Conservation (phyloP, 2,329 filamentous ascomycete genomes). For the Phoma herbarum region DNA sequence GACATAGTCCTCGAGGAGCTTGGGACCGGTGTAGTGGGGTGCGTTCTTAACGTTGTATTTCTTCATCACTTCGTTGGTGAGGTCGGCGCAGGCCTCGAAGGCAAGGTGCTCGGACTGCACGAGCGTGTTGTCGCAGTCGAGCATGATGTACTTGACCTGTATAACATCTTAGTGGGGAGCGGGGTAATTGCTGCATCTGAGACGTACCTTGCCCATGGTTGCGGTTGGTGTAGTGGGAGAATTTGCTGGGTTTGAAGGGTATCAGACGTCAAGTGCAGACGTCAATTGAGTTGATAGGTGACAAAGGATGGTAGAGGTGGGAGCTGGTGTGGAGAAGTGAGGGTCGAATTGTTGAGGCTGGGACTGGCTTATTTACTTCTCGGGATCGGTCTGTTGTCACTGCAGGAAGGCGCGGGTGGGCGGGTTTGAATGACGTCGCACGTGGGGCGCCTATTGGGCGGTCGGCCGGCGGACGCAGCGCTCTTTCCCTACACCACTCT, state of each 20-base stretch:
- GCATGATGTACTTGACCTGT: conserved; percentile 60
- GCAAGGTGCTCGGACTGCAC: conserved; percentile 90
- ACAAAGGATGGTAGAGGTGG: conserved; percentile 16
- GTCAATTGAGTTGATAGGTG: conserved; percentile 34
- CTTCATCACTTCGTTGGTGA: conserved; percentile 85
- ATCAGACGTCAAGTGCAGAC: neutral
- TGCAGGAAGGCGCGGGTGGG: conserved; percentile 26
- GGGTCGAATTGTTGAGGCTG: conserved; percentile 24
- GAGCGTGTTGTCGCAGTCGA: conserved; percentile 83
- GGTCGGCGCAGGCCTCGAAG: conserved; percentile 88
- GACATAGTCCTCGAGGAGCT: conserved; percentile 86
- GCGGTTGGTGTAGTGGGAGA: conserved; percentile 24
- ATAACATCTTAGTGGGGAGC: conserved; percentile 30
- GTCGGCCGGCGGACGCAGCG: conserved; percentile 14
- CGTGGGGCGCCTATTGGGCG: conserved; percentile 28
- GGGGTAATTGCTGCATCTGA: conserved; percentile 22
- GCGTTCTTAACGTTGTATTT: conserved; percentile 69
- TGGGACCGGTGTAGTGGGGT: conserved; percentile 77
- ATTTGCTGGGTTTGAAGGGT: conserved; percentile 18
- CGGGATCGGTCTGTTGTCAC: conserved; percentile 37
- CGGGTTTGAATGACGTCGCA: conserved; percentile 38
- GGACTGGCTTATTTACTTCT: neutral
- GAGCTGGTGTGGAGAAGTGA: conserved; percentile 10
- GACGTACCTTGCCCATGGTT: conserved; percentile 46
- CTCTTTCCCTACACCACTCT: conserved; percentile 18